A percentile compares a stretch with the other conserved stretches of the same genome.
Conservation (phyloP, 2,329 filamentous ascomycete species). For the Delphinella strobiligena region DNA sequence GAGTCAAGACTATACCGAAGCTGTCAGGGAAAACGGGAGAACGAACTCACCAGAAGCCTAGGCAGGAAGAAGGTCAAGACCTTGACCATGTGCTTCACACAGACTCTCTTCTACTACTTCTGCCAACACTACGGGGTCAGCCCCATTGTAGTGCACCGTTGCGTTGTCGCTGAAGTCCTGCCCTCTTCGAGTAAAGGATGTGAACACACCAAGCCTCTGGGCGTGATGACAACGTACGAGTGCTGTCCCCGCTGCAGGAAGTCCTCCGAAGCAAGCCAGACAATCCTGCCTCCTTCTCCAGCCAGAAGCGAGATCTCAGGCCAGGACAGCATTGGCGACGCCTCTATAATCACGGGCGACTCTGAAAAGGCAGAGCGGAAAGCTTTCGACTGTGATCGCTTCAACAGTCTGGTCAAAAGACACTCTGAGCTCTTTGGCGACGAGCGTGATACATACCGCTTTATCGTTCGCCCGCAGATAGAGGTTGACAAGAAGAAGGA, state of each 20-base stretch:
- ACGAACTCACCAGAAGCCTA: not conserved
- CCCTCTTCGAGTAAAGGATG: not conserved
- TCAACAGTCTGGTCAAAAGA: not conserved
- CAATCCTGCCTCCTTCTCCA: too few relatives aligned
- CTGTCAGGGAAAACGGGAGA: not conserved
- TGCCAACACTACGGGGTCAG: constrained; percentile 4
- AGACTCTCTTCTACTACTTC: constrained; percentile 3
- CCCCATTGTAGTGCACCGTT: not conserved
- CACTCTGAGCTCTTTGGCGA: not conserved
- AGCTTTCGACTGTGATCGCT: not conserved
- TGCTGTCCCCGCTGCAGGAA: not conserved
- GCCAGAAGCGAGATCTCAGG: too few relatives aligned
- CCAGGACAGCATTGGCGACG: too few relatives aligned
- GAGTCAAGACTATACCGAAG: too few relatives aligned
- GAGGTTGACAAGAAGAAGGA: too few relatives aligned
- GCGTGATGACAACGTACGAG: not conserved
- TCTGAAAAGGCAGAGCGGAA: not conserved
- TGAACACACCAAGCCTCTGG: not conserved
- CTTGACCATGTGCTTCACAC: constrained; percentile 1
- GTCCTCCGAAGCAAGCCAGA: too few relatives aligned
- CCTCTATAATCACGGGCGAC: too few relatives aligned
- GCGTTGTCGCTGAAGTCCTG: not conserved
- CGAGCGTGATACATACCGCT: not conserved
- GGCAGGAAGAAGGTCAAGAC: not conserved
- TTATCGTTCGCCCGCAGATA: too few relatives aligned